Base-by-base conservation (phyloP, 2,329 filamentous ascomycete genomes). In the Zymoseptoria ardabiliae region DNA sequence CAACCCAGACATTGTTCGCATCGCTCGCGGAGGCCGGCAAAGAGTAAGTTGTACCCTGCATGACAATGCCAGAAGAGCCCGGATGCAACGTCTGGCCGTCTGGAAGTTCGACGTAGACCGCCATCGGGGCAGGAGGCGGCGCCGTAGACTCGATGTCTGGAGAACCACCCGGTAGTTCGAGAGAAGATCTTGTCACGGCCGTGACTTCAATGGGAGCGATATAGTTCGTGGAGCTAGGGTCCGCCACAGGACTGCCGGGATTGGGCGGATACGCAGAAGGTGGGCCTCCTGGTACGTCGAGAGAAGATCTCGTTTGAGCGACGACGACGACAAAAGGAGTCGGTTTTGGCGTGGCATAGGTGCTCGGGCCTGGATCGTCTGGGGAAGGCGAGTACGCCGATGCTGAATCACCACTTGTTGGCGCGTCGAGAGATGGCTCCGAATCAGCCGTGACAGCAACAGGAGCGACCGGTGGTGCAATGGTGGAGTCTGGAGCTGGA, bases 11-110 rank as follows among this genome's bases (percentile, higher is more conserved):
- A 45, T 7, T 45, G 13, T 45, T 45, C 35, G 17, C 35, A 45
- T 45, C 35, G 35, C 35, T 45, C 35, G 35, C 48, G 11, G 52
- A 53, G 25, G 58, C 35, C 13, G 55, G 57, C n/a, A 62, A 23
- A 35, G 55, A 51, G 25, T 56, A 60, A 13, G 58, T 55, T 22
- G 61, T 63, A 19, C 58, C 61, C 2, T 58, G 53, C 5, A 63
- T 49, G 2, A 58, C 58, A 10, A 54, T 54, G 2, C 58, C 58
- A 41, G 55, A 22, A 13, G 58, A 56, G 20, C 58, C 54, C 54
- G 74, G 4, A 66, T 51, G 7, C 2, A 63, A 52, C 3, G 60
- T 63, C 20, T 57, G 55, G 30, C 53, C 59, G 35, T 22, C 57
- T 23, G 59, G 53, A 28, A 61, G 56, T 8, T 53, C 55, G 22